Percentiles rank a stretch among this genome's conserved stretches.
phyloP scores from a whole-genome alignment of 768 basidiomycete species.

The Kwoniella botswanensis region DNA sequence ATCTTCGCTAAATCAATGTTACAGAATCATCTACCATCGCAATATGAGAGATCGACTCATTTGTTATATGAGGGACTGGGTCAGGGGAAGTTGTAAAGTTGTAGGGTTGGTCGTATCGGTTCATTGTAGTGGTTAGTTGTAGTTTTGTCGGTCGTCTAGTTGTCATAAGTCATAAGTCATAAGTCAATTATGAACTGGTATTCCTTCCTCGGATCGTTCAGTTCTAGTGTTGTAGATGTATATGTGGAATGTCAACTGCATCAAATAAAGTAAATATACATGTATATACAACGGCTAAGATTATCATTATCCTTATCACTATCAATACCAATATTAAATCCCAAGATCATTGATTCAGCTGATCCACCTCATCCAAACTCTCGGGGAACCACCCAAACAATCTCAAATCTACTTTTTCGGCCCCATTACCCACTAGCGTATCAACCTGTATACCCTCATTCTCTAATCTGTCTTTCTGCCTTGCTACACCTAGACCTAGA shows the following conservation, averaged over 20 bases:
- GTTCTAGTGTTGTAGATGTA: no score
- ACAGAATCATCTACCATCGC: slow-evolving; percentile 48
- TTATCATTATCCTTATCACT: no score
- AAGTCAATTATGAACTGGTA: no score
- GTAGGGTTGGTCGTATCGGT: not conserved
- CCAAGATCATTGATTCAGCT: not conserved
- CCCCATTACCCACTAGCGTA: slow-evolving; percentile 64
- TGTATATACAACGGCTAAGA: no score
- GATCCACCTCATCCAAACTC: slow-evolving; percentile 2
- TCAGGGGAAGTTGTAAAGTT: slow-evolving; percentile 16
- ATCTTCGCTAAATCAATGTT: slow-evolving; percentile 53
- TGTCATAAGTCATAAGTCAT: not conserved
- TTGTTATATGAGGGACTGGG: slow-evolving; percentile 40
- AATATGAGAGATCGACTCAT: slow-evolving; percentile 50
- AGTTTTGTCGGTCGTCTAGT: not conserved
- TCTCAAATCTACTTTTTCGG: slow-evolving; percentile 63
- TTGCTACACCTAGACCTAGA: slow-evolving; percentile 75
- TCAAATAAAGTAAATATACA: no score
- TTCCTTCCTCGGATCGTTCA: no score
- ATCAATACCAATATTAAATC: not conserved
- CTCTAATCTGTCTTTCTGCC: slow-evolving; percentile 75
- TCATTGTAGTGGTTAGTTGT: not conserved
- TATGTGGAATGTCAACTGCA: no score
- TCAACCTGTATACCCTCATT: slow-evolving; percentile 82
- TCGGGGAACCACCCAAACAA: slow-evolving; percentile 58